phyloP scores from a whole-genome alignment of 805 yeast species.

The Wickerhamomyces alni region DNA sequence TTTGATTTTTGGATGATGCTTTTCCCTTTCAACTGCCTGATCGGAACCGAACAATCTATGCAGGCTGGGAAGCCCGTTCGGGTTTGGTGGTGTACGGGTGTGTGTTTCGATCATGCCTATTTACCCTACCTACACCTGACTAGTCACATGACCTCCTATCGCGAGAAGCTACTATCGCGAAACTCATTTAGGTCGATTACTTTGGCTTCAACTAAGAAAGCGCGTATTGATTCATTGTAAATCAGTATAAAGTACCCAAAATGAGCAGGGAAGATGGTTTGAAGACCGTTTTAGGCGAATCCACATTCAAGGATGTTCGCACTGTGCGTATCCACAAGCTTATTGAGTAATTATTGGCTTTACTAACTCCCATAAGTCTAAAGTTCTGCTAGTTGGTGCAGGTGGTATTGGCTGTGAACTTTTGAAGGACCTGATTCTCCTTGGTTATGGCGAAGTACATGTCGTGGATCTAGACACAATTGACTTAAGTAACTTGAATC shows the following conservation, averaged over 20 bases:
- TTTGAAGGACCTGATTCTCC: constrained; percentile 68
- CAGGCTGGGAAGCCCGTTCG: background rate
- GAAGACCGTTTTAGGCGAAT: constrained; percentile 2
- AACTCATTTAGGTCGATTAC: too few relatives aligned
- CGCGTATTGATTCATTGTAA: too few relatives aligned
- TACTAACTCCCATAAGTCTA: too few relatives aligned
- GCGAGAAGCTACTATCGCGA: background rate
- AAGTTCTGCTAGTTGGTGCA: constrained; percentile 83
- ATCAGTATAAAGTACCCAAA: too few relatives aligned
- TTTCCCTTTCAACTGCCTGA: background rate
- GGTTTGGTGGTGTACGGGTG: background rate
- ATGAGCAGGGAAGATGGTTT: constrained; percentile 3
- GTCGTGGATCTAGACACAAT: constrained; percentile 94
- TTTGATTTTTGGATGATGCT: background rate
- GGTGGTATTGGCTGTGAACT: constrained; percentile 97
- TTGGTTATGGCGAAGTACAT: constrained; percentile 84
- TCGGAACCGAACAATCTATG: background rate
- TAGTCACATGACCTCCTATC: background rate
- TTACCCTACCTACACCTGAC: too few relatives aligned
- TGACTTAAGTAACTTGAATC: constrained; percentile 83
- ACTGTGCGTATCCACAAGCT: background rate
- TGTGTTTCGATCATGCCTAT: too few relatives aligned
- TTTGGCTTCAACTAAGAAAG: too few relatives aligned
- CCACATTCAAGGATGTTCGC: constrained; percentile 1
- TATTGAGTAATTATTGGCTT: too few relatives aligned